A percentile compares a stretch with the other conserved stretches of the same genome.
Evolutionary conservation across 805 yeast genomes (phyloP).

Genomic region (Blastobotrys americana): DNA sequence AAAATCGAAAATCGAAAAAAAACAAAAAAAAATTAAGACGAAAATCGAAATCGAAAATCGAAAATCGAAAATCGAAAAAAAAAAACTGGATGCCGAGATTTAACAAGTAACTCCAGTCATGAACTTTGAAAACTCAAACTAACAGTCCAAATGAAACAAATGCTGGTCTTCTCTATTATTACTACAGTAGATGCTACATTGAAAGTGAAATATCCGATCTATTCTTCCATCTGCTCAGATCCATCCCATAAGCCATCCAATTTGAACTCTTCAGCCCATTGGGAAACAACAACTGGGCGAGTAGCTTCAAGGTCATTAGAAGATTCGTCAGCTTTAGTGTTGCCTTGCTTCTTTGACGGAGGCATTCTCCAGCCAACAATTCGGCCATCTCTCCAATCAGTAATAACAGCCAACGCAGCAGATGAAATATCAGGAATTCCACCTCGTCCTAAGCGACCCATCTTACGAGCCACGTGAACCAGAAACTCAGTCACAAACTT

Average conservation of each 20-base stretch:
- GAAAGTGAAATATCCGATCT: too few relatives aligned
- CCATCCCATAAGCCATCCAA: constrained; percentile 64
- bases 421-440: constrained; percentile 86
- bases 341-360: constrained; percentile 31
- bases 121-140: too few relatives aligned
- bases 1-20: too few relatives aligned
- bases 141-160: too few relatives aligned
- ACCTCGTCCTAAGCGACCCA: constrained; percentile 87
- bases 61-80: too few relatives aligned
- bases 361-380: constrained; percentile 87
- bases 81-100: too few relatives aligned
- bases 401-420: constrained; percentile 75
- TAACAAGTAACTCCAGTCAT: too few relatives aligned
- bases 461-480: constrained; percentile 85
- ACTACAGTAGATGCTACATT: too few relatives aligned
- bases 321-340: constrained; percentile 37
- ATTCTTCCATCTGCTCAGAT: constrained; percentile 10
- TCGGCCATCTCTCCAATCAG: constrained; percentile 97
- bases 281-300: constrained; percentile 56
- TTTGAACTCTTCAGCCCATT: constrained; percentile 93
- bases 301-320: constrained; percentile 32
- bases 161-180: too few relatives aligned
- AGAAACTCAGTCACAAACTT: constrained; percentile 79
- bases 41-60: too few relatives aligned
- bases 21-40: too few relatives aligned